These are phyloP conservation scores for Auriscalpium orientale DNA, from an alignment of 768 basidiomycete genomes.

Conservation along the genomic window DNA sequence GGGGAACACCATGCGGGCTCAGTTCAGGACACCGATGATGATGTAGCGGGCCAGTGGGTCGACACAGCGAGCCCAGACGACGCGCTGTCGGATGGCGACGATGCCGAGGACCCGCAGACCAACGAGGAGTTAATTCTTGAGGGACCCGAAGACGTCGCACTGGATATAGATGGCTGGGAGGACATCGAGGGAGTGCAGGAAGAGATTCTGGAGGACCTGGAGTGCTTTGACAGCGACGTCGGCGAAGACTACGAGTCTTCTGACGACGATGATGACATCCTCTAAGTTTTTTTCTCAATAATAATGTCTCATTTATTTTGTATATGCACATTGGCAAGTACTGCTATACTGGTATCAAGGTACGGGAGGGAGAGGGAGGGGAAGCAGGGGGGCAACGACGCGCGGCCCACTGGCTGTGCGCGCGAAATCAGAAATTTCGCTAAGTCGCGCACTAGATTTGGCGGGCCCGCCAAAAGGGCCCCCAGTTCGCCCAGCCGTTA, in stretches of 20 bases:
- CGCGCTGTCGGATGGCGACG: neutral
- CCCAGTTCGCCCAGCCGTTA: neutral
- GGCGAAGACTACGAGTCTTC: neutral
- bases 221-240: neutral
- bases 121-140: neutral
- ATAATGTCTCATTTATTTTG: too few species aligned
- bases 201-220: neutral
- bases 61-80: neutral
- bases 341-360: neutral
- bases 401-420: neutral
- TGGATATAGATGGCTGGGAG: neutral
- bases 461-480: neutral
- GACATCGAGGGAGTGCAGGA: neutral
- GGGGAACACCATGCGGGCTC: too few species aligned
- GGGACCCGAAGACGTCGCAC: neutral
- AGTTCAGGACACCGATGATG: neutral
- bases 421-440: neutral
- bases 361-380: neutral
- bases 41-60: neutral
- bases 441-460: neutral
- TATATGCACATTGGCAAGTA: too few species aligned
- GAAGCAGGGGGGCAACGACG: neutral
- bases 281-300: too few species aligned
- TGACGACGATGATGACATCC: neutral
- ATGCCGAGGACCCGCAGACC: neutral